Conservation (phyloP, 108 stramenopile species). For the Fragilariopsis cylindrus region DNA sequence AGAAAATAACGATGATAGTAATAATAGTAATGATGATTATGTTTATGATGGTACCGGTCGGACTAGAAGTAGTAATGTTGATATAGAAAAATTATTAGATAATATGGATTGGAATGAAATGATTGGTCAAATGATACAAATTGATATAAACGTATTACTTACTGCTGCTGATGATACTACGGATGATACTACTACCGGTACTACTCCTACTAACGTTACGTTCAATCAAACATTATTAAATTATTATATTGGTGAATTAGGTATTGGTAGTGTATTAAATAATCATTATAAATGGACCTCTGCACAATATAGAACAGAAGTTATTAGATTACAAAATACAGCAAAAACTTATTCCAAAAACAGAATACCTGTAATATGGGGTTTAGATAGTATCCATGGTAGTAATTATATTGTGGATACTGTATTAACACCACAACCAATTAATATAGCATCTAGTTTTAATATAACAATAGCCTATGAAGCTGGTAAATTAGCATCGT, state of each 20-base stretch:
- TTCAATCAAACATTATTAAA: constrained; percentile 24
- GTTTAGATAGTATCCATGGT: constrained; percentile 84
- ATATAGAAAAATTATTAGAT: constrained; percentile 36
- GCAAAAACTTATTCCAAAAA: constrained; percentile 22
- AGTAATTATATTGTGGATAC: constrained; percentile 80
- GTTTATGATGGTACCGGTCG: too few species aligned
- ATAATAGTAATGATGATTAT: too few species aligned
- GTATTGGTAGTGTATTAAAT: constrained; percentile 56
- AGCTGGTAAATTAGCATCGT: constrained; percentile 59
- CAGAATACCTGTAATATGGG: constrained; percentile 77
- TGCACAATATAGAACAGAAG: constrained; percentile 36
- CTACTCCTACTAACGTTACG: too few species aligned
- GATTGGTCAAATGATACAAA: constrained; percentile 63
- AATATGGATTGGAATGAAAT: constrained; percentile 40
- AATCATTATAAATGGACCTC: constrained; percentile 35
- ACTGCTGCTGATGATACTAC: constrained; percentile 23
- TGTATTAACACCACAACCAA: constrained; percentile 70
- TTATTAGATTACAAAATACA: constrained; percentile 45
- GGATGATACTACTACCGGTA: constrained; percentile 17
- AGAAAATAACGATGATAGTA: too few species aligned
- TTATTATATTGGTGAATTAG: constrained; percentile 50
- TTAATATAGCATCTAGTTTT: constrained; percentile 83
- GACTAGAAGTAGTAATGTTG: not conserved
- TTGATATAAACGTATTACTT: constrained; percentile 50
- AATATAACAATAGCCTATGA: constrained; percentile 45